Conservation (phyloP, 805 yeast genomes). For the Teunomyces pallodes region DNA sequence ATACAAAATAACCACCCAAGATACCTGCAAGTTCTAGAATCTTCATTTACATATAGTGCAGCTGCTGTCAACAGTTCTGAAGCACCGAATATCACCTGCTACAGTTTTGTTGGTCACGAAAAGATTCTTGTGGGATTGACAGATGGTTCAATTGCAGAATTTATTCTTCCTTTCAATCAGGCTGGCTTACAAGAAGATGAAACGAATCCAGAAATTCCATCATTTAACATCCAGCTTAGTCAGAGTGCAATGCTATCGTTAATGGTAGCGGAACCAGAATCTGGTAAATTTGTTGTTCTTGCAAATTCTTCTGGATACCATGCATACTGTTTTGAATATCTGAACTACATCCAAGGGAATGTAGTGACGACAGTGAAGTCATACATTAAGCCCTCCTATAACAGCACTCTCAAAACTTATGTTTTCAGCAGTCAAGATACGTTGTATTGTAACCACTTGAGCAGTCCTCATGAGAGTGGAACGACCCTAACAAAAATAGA, state of each 20-base stretch:
- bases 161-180: conserved; percentile 34
- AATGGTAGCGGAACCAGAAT: conserved; percentile 22
- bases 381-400: conserved; percentile 27
- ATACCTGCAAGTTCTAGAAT: conserved; percentile 13
- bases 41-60: conserved; percentile 23
- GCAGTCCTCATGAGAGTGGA: conserved; percentile 35
- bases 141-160: conserved; percentile 62
- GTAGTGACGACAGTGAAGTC: conserved; percentile 23
- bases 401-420: conserved; percentile 24
- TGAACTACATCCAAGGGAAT: conserved; percentile 28
- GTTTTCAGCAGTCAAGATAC: conserved; percentile 29
- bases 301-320: conserved; percentile 31
- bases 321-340: conserved; percentile 22
- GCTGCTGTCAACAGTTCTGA: conserved; percentile 4
- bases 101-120: conserved; percentile 44
- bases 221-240: conserved; percentile 28
- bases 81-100: conserved; percentile 37
- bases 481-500: conserved; percentile 30
- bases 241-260: conserved; percentile 31
- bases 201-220: conserved; percentile 24
- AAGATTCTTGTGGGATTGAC: conserved; percentile 54
- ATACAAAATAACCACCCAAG: conserved; percentile 24
- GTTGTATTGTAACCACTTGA: conserved; percentile 25
- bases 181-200: conserved; percentile 5
- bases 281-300: conserved; percentile 19